These are phyloP conservation scores for Thoreauomyces humboldtii DNA, from an alignment of 192 early-diverging fungal species.

Conservation along the genomic window DNA sequence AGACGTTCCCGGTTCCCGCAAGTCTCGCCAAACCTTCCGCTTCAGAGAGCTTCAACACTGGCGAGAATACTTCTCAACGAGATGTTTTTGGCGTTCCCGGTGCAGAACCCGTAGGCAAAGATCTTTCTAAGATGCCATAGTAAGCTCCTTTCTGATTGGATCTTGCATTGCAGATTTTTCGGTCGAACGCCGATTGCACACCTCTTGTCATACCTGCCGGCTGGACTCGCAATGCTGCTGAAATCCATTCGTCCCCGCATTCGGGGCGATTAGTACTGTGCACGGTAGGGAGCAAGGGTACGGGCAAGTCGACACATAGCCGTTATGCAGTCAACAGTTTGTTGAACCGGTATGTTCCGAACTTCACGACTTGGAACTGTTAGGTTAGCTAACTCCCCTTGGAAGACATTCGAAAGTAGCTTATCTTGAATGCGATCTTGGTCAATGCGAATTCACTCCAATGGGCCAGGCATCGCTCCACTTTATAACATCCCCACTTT, in stretches of 20 bases:
- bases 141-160: constrained; percentile 10
- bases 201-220: constrained; percentile 34
- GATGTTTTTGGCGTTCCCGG: no score
- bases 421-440: constrained; percentile 89
- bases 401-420: constrained; percentile 67
- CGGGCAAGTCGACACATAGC: constrained; percentile 90
- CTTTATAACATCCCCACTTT: constrained; percentile 62
- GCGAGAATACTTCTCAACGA: no score
- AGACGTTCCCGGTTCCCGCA: no score
- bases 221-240: constrained; percentile 36
- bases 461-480: constrained; percentile 78
- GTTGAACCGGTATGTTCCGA: constrained; percentile 54
- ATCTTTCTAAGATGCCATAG: not conserved
- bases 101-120: not conserved
- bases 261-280: constrained; percentile 52
- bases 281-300: constrained; percentile 74
- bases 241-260: not conserved
- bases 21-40: no score
- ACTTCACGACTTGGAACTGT: not conserved
- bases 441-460: constrained; percentile 87
- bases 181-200: constrained; percentile 9
- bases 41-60: no score
- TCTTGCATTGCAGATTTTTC: no score
- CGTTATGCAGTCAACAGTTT: constrained; percentile 74
- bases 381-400: not conserved